A percentile compares a stretch with the other conserved stretches of the same genome.
These are phyloP conservation scores for Fragaria vesca DNA, from an alignment of 306 rosid genomes.

Conservation along the genomic window DNA sequence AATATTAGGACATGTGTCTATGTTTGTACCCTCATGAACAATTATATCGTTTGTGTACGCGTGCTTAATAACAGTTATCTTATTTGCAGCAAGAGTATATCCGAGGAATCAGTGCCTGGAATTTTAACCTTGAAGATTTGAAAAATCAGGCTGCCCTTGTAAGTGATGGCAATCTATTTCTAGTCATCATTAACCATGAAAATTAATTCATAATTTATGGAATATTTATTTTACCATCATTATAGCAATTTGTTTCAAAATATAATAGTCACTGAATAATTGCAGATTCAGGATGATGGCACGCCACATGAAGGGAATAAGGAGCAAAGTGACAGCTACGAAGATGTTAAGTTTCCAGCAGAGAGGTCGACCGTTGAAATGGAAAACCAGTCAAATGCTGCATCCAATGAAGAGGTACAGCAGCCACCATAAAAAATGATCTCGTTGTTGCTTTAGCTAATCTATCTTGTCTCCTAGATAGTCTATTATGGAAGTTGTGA, in stretches of 20 bases:
- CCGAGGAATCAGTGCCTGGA: constrained; percentile 99
- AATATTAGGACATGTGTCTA: not conserved
- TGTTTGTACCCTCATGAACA: not conserved
- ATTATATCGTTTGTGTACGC: not conserved
- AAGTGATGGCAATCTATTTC: constrained; percentile 39
- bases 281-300: constrained; percentile 85
- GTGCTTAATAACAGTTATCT: constrained; percentile 10
- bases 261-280: constrained; percentile 3
- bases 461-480: not conserved
- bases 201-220: not conserved
- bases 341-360: constrained; percentile 44
- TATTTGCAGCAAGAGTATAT: constrained; percentile 90
- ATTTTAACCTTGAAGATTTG: constrained; percentile 93
- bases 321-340: constrained; percentile 40
- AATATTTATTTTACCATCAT: constrained; percentile 2
- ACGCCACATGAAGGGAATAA: constrained; percentile 34
- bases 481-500: constrained; percentile 21
- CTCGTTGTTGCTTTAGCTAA: constrained; percentile 4
- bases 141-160: constrained; percentile 97
- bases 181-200: not conserved
- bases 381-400: constrained; percentile 49
- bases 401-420: constrained; percentile 58
- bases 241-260: constrained; percentile 5
- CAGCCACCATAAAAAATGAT: constrained; percentile 22
- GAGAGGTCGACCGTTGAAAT: constrained; percentile 41